Evolutionary conservation across 2,329 filamentous ascomycete genomes (phyloP), one percentile per base, ranked within the genome.

Genomic region (Pseudogymnoascus sp.): DNA sequence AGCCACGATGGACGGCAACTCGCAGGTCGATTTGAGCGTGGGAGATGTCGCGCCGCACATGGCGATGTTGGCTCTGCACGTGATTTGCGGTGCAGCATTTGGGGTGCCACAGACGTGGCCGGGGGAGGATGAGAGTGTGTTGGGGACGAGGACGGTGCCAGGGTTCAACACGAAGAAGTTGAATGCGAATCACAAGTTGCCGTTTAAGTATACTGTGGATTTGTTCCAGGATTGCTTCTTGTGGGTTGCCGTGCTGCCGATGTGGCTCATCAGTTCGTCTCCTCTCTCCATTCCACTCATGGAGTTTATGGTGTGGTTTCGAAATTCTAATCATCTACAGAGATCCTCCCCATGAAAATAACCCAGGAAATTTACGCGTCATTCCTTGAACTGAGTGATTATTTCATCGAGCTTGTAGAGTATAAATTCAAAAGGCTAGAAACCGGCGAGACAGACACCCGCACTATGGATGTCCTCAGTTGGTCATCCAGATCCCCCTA

Each of bases 61-160:
- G 1, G 82, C 82, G 76, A 77, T 77, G 59, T 71, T 83, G 66
- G 79, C 77, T 62, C 70, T 84, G 37, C 79, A 83, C 70, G 78
- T 84, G 43, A 84, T 84, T 66, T 82, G 79, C 68, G 76, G 77
- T 38, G 81, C 81, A 61, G 81, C 81, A 2, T 84, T 84, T 69
- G 81, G 72, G 2, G 68, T 72, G 2, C 65, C 64, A 1, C 68
- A 72, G n/a, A 22, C 68, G 1, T 73, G 72, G 72, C 64, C 79
- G 6, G 77, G 80, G 65, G 78, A 82, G 68, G 74, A 75, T 62
- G 70, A 72, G 26, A 66, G 65, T 5, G 61, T 59, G 16, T 33
- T 69, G 37, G 37, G 65, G 10, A 61, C 53, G 11, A 65, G 61
- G 37, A 41, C 22, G 6, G 37, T 64, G 24, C 38, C 26, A 7